Evolutionary conservation across 1,284 basidiomycete species (phyloP).

Genomic region (Cryptococcus sp.): DNA sequence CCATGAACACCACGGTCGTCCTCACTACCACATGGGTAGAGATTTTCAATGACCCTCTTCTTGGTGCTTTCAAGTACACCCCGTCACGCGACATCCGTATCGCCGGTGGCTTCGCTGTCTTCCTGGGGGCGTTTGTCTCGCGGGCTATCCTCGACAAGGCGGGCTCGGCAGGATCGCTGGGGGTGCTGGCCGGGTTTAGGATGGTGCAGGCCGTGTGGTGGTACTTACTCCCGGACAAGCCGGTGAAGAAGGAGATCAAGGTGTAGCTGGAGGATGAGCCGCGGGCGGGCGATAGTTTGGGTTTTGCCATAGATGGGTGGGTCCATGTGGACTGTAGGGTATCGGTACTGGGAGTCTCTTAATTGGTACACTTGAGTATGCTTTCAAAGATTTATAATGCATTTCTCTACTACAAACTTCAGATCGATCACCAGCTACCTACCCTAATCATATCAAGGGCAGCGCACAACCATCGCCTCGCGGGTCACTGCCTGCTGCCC

Average conservation of each 20-base stretch:
- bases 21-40: slow-evolving; percentile 83
- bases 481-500: slow-evolving; percentile 28
- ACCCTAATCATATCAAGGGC: slow-evolving; percentile 12
- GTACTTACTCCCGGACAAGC: slow-evolving; percentile 58
- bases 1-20: slow-evolving; percentile 59
- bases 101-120: slow-evolving; percentile 63
- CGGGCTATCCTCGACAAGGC: slow-evolving; percentile 55
- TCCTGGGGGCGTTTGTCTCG: slow-evolving; percentile 71
- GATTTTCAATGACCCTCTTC: slow-evolving; percentile 70
- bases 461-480: slow-evolving; percentile 30
- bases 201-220: slow-evolving; percentile 64
- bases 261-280: neutral
- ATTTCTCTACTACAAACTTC: too few species aligned
- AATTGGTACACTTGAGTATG: too few species aligned
- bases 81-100: slow-evolving; percentile 68
- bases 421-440: too few species aligned
- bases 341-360: too few species aligned
- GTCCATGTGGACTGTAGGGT: too few species aligned
- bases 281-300: too few species aligned
- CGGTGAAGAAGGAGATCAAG: slow-evolving; percentile 17
- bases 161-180: slow-evolving; percentile 61
- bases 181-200: slow-evolving; percentile 64
- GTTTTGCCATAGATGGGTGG: too few species aligned
- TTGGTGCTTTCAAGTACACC: slow-evolving; percentile 58
- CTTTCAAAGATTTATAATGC: too few species aligned